Evolutionary conservation across 768 basidiomycete genomes (phyloP).

Genomic region (Mycena galericulata): DNA sequence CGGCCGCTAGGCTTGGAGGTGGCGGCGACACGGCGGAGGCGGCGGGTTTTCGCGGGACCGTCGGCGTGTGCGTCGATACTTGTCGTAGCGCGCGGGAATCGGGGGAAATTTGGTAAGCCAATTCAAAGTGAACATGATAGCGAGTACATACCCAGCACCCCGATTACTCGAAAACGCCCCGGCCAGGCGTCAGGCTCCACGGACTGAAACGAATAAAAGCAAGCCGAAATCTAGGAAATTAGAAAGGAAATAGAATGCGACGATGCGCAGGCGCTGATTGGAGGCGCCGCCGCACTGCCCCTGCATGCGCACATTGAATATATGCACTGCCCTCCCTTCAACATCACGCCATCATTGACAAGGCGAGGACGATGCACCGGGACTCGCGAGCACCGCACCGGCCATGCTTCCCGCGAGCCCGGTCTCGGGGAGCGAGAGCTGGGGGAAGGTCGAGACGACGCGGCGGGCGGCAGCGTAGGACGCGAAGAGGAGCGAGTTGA

Average conservation of each 20-base stretch:
- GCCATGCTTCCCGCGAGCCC: slow-evolving; percentile 93
- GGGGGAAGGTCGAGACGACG: slow-evolving; percentile 89
- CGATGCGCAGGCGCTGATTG: slow-evolving; percentile 80
- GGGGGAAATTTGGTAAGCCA: too few relatives aligned
- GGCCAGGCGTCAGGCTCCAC: too few relatives aligned
- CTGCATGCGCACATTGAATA: slow-evolving; percentile 99
- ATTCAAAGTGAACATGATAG: too few relatives aligned
- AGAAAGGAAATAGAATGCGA: slow-evolving; percentile 47
- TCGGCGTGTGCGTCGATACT: too few relatives aligned
- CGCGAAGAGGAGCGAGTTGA: slow-evolving; percentile 95
- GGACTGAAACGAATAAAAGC: too few relatives aligned
- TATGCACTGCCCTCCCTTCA: slow-evolving; percentile 72
- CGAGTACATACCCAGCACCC: too few relatives aligned
- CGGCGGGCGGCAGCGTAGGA: slow-evolving; percentile 86
- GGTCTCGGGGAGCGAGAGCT: slow-evolving; percentile 82
- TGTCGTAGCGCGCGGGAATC: too few relatives aligned
- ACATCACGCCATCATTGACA: background rate
- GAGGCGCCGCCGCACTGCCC: slow-evolving; percentile 88
- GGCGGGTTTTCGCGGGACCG: too few relatives aligned
- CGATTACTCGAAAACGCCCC: too few relatives aligned
- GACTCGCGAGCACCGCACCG: slow-evolving; percentile 91
- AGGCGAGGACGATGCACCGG: slow-evolving; percentile 61
- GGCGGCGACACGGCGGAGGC: too few relatives aligned
- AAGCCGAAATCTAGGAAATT: too few relatives aligned
- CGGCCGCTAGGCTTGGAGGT: too few relatives aligned